phyloP scores from a whole-genome alignment of 306 rosid genomes.

The Medicago ruthenica region DNA sequence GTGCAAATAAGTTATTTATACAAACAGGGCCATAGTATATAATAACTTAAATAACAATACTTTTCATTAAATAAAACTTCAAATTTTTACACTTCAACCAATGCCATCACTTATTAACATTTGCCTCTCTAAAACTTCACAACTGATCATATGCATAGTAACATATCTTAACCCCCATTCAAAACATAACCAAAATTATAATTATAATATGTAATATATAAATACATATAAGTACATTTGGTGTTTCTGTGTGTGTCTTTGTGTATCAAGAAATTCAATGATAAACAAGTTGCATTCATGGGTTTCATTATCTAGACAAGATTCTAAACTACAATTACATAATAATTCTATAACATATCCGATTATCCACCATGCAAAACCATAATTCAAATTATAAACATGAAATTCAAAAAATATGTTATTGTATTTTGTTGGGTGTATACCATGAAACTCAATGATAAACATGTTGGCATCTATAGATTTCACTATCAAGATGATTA shows the following conservation, averaged over 20 bases:
- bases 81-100: background rate
- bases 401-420: too few species aligned
- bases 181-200: background rate
- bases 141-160: background rate
- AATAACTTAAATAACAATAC: background rate
- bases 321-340: background rate
- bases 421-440: background rate
- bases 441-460: conserved; percentile 19
- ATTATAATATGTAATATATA: too few species aligned
- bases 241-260: background rate
- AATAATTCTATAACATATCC: too few species aligned
- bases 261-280: conserved; percentile 4
- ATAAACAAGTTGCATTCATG: conserved; percentile 5
- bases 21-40: background rate
- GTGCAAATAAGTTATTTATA: too few species aligned
- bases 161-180: background rate
- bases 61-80: background rate
- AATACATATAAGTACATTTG: too few species aligned
- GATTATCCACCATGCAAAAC: too few species aligned
- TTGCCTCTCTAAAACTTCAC: background rate
- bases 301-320: background rate
- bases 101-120: background rate
- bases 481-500: conserved; percentile 1
- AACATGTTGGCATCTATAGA: background rate
- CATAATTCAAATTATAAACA: too few species aligned